Base-by-base conservation (phyloP, 2,329 filamentous ascomycete genomes). In the Penicillium sp. region DNA sequence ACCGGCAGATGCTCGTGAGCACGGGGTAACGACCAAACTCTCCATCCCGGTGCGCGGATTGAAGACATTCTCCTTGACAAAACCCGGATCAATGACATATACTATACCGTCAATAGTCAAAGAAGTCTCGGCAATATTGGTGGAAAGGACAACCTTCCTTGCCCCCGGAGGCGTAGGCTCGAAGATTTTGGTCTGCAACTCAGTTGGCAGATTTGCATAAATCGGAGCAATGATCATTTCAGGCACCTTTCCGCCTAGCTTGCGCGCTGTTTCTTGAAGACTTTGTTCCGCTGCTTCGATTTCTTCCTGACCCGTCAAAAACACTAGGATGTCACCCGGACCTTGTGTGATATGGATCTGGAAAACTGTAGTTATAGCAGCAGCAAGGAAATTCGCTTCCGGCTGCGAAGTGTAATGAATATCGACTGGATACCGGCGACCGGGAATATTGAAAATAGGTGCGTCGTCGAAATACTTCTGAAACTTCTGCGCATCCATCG, bases 91-190 rank as follows among this genome's bases (percentile, higher is more conserved):
- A 59, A 97, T 96, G 35, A 97, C 94, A 69, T 95, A 97, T 8
- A 93, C 89, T 59, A 97, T 96, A 16, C 92, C 93, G 69, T 97
- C 92, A 57, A 99, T 96, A 0, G 94, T 99, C 67, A 99, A 76
- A 78, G 86, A 91, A 0, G 94, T 99, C 72, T 99, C 94, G 2
- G 94, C 94, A 71, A 99, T 97, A 68, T 99, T 99, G 2, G 94
- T 97, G 0, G 93, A 91, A 38, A 97, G 76, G 0, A 99, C 91
- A 0, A 97, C 91, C 69, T 97, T 99, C 26, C 94, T 83, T 0
- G 89, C 87, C 18, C 87, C 87, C 0, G 88, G 84, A 0, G 94
- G 93, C 0, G 93, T 96, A 0, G 92, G 91, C 65, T 96, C 91
- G 66, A 99, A 99, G 62, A 97, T 96, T 69, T 93, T 93, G 48